A percentile compares a stretch with the other conserved stretches of the same genome.
Conservation (phyloP, 2,329 filamentous ascomycete species). For the Ploettnerulaceae sp. region DNA sequence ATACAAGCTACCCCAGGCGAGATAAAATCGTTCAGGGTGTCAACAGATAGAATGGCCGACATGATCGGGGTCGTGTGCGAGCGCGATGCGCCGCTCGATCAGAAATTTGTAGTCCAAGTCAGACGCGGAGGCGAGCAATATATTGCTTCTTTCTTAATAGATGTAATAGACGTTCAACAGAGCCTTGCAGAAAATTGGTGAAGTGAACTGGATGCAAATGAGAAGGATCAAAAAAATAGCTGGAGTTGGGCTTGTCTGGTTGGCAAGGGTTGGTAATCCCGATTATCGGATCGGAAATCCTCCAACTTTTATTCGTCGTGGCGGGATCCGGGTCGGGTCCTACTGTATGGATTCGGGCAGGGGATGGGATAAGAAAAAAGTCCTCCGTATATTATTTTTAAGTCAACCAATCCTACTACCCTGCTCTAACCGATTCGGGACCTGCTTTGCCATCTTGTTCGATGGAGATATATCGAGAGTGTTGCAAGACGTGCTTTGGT, state of each 20-base stretch:
- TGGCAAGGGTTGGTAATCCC: conserved; percentile 5
- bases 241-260: neutral
- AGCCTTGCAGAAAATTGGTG: neutral
- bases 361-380: neutral
- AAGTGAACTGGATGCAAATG: neutral
- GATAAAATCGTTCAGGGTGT: conserved; percentile 99
- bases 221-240: neutral
- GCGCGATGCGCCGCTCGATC: conserved; percentile 12
- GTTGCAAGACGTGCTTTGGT: no score
- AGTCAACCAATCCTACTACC: no score
- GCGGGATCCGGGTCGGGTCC: neutral
- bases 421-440: neutral
- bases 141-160: no score
- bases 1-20: conserved; percentile 96
- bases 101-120: no score
- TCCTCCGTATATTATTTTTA: no score
- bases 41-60: conserved; percentile 94
- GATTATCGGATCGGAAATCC: conserved; percentile 6
- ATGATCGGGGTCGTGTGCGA: conserved; percentile 44
- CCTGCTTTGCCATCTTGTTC: no score
- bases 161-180: neutral
- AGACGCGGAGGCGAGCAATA: no score
- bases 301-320: conserved; percentile 1
- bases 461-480: no score
- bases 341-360: neutral